Evolutionary conservation across 306 rosid genomes (phyloP).

Genomic region (Lathyrus aphaca): DNA sequence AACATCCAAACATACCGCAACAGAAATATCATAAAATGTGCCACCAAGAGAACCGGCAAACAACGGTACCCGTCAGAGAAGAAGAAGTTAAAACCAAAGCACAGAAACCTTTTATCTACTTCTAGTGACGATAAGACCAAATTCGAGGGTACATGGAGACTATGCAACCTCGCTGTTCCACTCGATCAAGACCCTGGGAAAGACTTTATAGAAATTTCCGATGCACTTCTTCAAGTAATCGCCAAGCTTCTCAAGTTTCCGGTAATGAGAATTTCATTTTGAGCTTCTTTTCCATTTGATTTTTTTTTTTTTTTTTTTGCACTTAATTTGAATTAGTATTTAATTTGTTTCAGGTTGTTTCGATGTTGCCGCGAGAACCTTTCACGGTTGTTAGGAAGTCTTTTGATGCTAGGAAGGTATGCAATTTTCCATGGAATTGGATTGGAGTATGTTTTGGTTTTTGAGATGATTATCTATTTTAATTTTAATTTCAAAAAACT

Average conservation of each 20-base stretch:
- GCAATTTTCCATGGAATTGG: not conserved
- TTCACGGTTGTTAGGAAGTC: slow-evolving; percentile 82
- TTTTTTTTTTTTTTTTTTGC: not conserved
- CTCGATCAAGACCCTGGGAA: slow-evolving; percentile 79
- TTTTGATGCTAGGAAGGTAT: slow-evolving; percentile 97
- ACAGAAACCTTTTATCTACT: slow-evolving; percentile 47
- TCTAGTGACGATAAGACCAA: slow-evolving; percentile 44
- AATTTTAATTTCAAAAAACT: no score
- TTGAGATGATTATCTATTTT: no score
- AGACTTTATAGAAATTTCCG: slow-evolving; percentile 72
- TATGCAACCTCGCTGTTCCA: slow-evolving; percentile 77
- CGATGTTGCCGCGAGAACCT: slow-evolving; percentile 80
- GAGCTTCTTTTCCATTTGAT: not conserved
- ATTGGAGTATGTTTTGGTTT: not conserved
- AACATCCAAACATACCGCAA: slow-evolving; percentile 39
- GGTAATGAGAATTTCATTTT: slow-evolving; percentile 41
- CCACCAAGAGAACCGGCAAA: slow-evolving; percentile 78
- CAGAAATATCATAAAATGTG: slow-evolving; percentile 37
- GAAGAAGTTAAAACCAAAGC: slow-evolving; percentile 70
- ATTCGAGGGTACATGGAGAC: slow-evolving; percentile 80
- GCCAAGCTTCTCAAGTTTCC: slow-evolving; percentile 81
- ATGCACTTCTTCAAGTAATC: slow-evolving; percentile 65
- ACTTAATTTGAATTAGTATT: not conserved
- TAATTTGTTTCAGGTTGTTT: slow-evolving; percentile 65
- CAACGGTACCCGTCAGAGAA: slow-evolving; percentile 92